A percentile compares a stretch with the other conserved stretches of the same genome.
Evolutionary conservation across 352 stramenopile genomes (phyloP).

Genomic region (Phytophthora sansomeana): DNA sequence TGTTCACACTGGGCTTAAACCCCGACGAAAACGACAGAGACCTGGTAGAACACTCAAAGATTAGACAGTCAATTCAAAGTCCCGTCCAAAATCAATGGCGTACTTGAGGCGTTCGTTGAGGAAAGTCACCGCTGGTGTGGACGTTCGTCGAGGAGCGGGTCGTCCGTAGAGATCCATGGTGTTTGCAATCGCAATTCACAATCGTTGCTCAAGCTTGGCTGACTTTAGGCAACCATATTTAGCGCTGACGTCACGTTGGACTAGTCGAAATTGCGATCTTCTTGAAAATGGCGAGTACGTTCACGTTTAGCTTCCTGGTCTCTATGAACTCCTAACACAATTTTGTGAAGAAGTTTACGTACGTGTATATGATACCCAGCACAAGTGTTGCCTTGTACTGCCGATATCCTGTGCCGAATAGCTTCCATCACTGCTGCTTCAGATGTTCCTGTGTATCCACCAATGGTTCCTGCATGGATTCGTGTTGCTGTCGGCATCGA

Average conservation of each 20-base stretch:
- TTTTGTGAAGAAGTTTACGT: constrained; percentile 18
- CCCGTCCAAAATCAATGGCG: neutral
- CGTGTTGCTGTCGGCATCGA: constrained; percentile 46
- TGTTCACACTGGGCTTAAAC: constrained; percentile 16
- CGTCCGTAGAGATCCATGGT: constrained; percentile 57
- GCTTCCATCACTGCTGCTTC: constrained; percentile 62
- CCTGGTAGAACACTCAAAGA: constrained; percentile 12
- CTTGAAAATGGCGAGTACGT: neutral
- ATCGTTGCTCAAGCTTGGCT: neutral
- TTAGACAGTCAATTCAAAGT: neutral
- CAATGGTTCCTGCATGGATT: constrained; percentile 76
- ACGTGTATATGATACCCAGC: neutral
- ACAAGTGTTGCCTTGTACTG: constrained; percentile 9
- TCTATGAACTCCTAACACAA: too few relatives aligned
- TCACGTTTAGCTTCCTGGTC: neutral
- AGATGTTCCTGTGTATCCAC: constrained; percentile 78
- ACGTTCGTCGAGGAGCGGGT: constrained; percentile 37
- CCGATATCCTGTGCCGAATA: constrained; percentile 17
- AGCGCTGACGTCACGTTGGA: neutral
- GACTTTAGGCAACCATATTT: constrained; percentile 26
- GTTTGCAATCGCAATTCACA: constrained; percentile 6
- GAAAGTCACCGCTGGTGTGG: constrained; percentile 41
- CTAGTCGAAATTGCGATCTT: neutral
- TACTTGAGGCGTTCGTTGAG: constrained; percentile 53
- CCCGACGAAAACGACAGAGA: constrained; percentile 40